These are phyloP conservation scores for Nakazawaea wickerhamii DNA, from an alignment of 805 yeast genomes.

Conservation along the genomic window DNA sequence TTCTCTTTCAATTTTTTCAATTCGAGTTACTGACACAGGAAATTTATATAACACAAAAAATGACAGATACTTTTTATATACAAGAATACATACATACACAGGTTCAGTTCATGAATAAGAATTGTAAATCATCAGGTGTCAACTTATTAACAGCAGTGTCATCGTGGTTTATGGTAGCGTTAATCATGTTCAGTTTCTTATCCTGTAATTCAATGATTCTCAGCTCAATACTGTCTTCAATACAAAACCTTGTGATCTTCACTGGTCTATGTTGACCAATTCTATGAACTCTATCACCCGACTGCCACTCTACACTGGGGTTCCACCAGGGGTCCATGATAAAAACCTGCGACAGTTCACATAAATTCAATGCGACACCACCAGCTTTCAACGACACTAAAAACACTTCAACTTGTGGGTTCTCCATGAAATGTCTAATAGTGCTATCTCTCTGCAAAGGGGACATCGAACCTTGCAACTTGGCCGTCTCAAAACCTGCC, in stretches of 20 bases:
- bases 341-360: slow-evolving; percentile 96
- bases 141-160: slow-evolving; percentile 83
- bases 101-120: slow-evolving; percentile 81
- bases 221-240: slow-evolving; percentile 95
- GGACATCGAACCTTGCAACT: slow-evolving; percentile 94
- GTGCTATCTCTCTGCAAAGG: slow-evolving; percentile 93
- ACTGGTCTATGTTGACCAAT: slow-evolving; percentile 96
- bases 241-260: slow-evolving; percentile 83
- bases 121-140: slow-evolving; percentile 93
- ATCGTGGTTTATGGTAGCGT: slow-evolving; percentile 92
- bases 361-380: slow-evolving; percentile 93
- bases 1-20: not conserved
- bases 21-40: not conserved
- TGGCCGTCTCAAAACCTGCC: slow-evolving; percentile 93
- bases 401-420: slow-evolving; percentile 87
- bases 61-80: no score
- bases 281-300: slow-evolving; percentile 96
- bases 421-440: slow-evolving; percentile 87
- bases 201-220: slow-evolving; percentile 94
- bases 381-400: slow-evolving; percentile 96
- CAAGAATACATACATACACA: no score
- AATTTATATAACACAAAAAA: no score
- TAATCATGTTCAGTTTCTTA: slow-evolving; percentile 96
- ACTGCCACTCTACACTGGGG: slow-evolving; percentile 97
- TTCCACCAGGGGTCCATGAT: slow-evolving; percentile 99